Evolutionary conservation across 2,329 filamentous ascomycete species (phyloP), one percentile per base, ranked within the genome.

Genomic region (Trichophyton equinum): DNA sequence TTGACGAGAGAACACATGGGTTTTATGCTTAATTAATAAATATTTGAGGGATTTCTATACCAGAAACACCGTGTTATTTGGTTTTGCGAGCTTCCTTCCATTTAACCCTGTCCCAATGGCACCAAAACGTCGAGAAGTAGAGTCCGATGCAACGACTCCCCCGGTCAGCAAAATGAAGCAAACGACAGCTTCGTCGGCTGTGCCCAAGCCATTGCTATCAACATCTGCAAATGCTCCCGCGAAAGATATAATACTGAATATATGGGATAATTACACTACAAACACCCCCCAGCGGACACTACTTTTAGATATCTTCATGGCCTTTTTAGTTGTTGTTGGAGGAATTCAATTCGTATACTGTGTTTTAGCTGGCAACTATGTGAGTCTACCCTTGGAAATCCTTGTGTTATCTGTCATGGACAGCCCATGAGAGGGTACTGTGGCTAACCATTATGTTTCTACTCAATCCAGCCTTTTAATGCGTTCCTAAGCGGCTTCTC

Each of bases 401-500:
- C 46, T 15, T 15, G n/a, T 62, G 58, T 62, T 38, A 36, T 40
- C 11, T 27, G 13, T 7, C n/a, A 3, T 22, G 4, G 27, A 33
- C n/a, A 33, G n/a, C 1, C 15, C 3, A 22, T 51, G 18, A 13
- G 11, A 30, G 36, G 22, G 11, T n/a, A 36, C 18, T 27, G 44
- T 30, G 25, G 49, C 49, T 53, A 53, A 53, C 55, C n/a, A 30
- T 46, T 4, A n/a, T 11, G n/a, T 7, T 47, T 47, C 7, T 22
- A 9, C 20, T 20, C 44, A 47, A 22, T 66, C 56, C 70, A 97
- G 92, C 94, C 94, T 8, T 99, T 99, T 81, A 99, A 99, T 74
- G 94, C 95, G 65, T 99, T 99, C 79, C 84, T 99, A 36, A 89
- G 91, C 36, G 95, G 94, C 56, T 99, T 99, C 79, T 86, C 85